phyloP scores from a whole-genome alignment of 78 protist species.

The Monosiga brevicollis region DNA sequence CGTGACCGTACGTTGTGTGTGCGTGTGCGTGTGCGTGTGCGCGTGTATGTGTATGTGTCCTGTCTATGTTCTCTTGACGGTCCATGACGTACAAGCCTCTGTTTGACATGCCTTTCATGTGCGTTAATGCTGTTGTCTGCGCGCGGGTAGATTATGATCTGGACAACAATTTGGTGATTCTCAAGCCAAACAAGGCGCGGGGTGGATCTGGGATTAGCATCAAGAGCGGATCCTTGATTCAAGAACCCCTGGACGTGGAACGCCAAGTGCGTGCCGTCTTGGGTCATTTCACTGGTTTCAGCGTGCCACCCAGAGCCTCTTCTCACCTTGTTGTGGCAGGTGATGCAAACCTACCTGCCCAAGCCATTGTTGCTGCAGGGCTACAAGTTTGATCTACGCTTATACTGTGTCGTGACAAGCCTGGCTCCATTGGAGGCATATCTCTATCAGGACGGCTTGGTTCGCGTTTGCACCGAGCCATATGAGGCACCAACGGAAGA shows the following conservation, averaged over 20 bases:
- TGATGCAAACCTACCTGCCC: no score
- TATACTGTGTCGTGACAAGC: conserved; percentile 50
- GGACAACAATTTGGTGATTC: no score
- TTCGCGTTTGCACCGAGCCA: conserved; percentile 29
- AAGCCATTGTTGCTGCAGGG: conserved; percentile 28
- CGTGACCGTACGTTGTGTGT: background rate
- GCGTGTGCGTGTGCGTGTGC: background rate
- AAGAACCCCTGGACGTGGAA: no score
- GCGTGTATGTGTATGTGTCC: background rate
- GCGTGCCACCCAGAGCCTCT: no score
- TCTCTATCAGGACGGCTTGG: conserved; percentile 46
- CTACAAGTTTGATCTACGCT: conserved; percentile 34
- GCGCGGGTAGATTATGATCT: background rate
- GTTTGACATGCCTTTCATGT: no score
- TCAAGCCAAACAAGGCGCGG: no score
- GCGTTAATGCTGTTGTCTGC: background rate
- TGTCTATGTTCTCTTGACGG: background rate
- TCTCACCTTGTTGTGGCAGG: no score
- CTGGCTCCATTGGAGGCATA: conserved; percentile 41
- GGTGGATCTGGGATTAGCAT: no score
- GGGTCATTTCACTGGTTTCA: no score
- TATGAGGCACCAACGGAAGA: conserved; percentile 10
- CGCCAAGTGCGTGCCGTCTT: no score
- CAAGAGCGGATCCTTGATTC: no score
- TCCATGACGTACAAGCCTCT: no score